These are phyloP conservation scores for Phaeoacremonium minimum DNA, from an alignment of 2,329 filamentous ascomycete species.

Conservation along the genomic window DNA sequence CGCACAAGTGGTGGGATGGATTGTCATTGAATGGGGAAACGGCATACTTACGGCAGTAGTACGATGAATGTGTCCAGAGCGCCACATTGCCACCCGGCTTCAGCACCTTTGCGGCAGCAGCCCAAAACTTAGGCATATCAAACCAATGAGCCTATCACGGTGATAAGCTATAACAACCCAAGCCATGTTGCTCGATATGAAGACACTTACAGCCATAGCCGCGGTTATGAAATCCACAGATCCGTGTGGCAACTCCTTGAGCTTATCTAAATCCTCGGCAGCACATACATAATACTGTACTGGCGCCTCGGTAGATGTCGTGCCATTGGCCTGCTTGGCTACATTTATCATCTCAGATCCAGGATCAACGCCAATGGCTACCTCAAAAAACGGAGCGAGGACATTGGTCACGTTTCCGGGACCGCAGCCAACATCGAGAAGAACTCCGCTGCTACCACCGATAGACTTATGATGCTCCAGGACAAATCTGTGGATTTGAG, in stretches of 20 bases:
- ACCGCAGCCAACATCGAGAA: conserved; percentile 23
- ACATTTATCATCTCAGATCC: conserved; percentile 18
- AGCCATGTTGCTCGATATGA: too few species aligned
- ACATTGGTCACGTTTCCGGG: conserved; percentile 21
- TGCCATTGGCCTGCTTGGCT: conserved; percentile 15
- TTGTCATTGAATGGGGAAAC: not conserved
- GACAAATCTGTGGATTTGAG: conserved; percentile 14
- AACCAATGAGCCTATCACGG: conserved; percentile 40
- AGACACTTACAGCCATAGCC: conserved; percentile 16
- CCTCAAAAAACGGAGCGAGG: conserved; percentile 17
- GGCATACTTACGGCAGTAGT: conserved; percentile 16
- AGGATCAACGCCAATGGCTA: conserved; percentile 19
- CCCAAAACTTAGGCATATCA: conserved; percentile 40
- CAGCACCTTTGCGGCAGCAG: conserved; percentile 33
- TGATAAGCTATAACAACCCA: not conserved
- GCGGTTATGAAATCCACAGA: conserved; percentile 20
- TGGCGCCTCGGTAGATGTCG: conserved; percentile 10
- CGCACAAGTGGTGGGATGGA: not conserved
- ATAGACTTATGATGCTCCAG: conserved; percentile 14
- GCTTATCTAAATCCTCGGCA: conserved; percentile 17
- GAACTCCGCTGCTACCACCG: conserved; percentile 2
- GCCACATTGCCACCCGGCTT: conserved; percentile 44
- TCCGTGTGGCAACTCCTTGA: conserved; percentile 9
- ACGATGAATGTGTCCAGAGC: conserved; percentile 29
- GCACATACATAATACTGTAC: conserved; percentile 14